These are phyloP conservation scores for Piper longum DNA, from an alignment of 164 flowering plant genomes.

Conservation along the genomic window DNA sequence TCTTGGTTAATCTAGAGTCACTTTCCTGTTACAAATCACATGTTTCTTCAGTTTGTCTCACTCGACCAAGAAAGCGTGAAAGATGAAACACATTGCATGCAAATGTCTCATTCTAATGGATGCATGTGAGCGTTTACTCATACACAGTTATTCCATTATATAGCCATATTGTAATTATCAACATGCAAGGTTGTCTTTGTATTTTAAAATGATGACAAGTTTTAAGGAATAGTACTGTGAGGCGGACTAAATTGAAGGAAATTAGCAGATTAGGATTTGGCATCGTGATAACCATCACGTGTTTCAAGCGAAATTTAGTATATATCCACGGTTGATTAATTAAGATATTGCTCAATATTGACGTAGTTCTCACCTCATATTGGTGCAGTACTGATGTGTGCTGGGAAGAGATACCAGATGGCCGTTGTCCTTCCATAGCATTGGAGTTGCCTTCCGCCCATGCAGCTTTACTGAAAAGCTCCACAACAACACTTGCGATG, in stretches of 20 bases:
- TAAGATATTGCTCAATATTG: background rate
- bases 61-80: background rate
- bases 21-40: conserved; percentile 19
- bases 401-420: conserved; percentile 18
- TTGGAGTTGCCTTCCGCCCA: conserved; percentile 31
- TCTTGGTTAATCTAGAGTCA: conserved; percentile 16
- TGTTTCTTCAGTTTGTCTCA: background rate
- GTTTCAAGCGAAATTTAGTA: background rate
- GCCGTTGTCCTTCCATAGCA: conserved; percentile 25
- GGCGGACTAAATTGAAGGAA: too few relatives aligned
- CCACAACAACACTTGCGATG: background rate
- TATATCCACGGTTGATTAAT: background rate
- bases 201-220: too few relatives aligned
- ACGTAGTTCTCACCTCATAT: conserved; percentile 26
- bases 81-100: background rate
- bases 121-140: conserved; percentile 1
- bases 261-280: too few relatives aligned
- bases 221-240: too few relatives aligned
- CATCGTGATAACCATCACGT: background rate
- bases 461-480: conserved; percentile 25
- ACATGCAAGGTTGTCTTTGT: background rate
- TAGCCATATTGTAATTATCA: background rate
- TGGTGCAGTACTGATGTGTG: conserved; percentile 21
- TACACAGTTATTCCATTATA: background rate
- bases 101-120: background rate